Conservation (phyloP, 2,329 filamentous ascomycete species). For the Pseudogymnoascus sp. region DNA sequence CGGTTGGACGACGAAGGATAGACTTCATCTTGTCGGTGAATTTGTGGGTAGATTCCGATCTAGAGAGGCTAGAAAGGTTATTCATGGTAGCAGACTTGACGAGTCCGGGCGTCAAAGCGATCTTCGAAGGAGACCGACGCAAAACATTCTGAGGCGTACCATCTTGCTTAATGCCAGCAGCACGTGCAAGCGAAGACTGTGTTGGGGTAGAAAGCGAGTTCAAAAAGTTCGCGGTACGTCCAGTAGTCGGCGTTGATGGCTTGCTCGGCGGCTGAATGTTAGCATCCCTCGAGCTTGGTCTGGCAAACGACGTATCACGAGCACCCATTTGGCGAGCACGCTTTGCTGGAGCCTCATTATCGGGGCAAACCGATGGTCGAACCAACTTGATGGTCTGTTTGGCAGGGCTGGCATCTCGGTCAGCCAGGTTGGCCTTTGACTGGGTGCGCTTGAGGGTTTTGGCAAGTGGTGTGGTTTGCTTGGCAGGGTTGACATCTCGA, state of each 20-base stretch:
- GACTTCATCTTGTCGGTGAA: conserved; percentile 47
- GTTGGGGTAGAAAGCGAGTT: conserved; percentile 68
- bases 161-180: conserved; percentile 47
- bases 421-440: conserved; percentile 60
- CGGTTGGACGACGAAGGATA: conserved; percentile 39
- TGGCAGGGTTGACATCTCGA: conserved; percentile 39
- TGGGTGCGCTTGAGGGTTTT: conserved; percentile 44
- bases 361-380: conserved; percentile 18
- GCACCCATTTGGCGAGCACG: conserved; percentile 59
- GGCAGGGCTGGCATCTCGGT: conserved; percentile 42
- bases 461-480: conserved; percentile 30
- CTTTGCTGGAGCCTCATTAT: conserved; percentile 49
- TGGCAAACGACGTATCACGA: conserved; percentile 62
- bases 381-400: conserved; percentile 22
- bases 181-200: conserved; percentile 62
- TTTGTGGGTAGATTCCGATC: conserved; percentile 22
- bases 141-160: conserved; percentile 40
- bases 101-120: conserved; percentile 37
- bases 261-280: conserved; percentile 45
- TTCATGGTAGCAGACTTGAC: conserved; percentile 47
- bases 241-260: conserved; percentile 36
- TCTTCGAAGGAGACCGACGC: conserved; percentile 24
- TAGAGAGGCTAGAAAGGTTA: conserved; percentile 30
- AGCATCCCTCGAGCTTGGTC: conserved; percentile 48
- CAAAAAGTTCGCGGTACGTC: conserved; percentile 39